phyloP scores from a whole-genome alignment of 179 eudicot genomes.

The Nepenthes alata region DNA sequence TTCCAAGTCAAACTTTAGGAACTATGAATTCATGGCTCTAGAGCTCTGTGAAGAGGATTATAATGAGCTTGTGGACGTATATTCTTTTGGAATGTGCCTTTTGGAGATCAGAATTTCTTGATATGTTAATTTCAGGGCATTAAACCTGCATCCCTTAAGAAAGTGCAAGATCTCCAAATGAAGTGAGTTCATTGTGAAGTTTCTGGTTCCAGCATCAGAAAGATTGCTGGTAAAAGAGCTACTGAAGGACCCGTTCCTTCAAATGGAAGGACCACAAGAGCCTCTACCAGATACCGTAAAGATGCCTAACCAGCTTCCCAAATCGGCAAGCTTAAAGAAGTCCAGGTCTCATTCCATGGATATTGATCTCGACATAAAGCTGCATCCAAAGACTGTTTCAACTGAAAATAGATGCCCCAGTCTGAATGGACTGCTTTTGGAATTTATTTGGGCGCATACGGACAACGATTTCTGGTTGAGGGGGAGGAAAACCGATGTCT shows the following conservation, averaged over 20 bases:
- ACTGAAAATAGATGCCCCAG: slow-evolving; percentile 20
- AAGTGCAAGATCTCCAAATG: slow-evolving; percentile 46
- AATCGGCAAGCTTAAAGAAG: slow-evolving; percentile 12
- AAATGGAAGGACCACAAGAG: slow-evolving; percentile 24
- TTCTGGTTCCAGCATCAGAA: slow-evolving; percentile 47
- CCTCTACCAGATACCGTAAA: slow-evolving; percentile 21
- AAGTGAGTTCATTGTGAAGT: slow-evolving; percentile 70
- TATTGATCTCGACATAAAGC: slow-evolving; percentile 48
- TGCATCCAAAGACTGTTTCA: slow-evolving; percentile 18
- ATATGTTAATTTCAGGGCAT: slow-evolving; percentile 36
- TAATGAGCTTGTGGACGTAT: slow-evolving; percentile 21
- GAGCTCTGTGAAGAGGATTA: slow-evolving; percentile 23
- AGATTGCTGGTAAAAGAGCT: slow-evolving; percentile 71
- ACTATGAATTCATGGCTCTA: slow-evolving; percentile 61
- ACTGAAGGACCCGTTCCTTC: slow-evolving; percentile 64
- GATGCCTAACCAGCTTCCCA: slow-evolving; percentile 23
- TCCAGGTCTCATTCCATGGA: slow-evolving; percentile 52
- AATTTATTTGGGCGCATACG: slow-evolving; percentile 38
- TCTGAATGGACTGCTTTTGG: slow-evolving; percentile 27
- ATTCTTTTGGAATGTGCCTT: slow-evolving; percentile 26
- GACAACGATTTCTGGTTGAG: slow-evolving; percentile 54
- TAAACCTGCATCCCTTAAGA: slow-evolving; percentile 67
- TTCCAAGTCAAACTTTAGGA: slow-evolving; percentile 24
- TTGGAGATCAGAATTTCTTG: slow-evolving; percentile 19
- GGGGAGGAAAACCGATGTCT: slow-evolving; percentile 42